Evolutionary conservation across 805 yeast genomes (phyloP), one percentile per base, ranked within the genome.

Genomic region (Danielia reshetovae): DNA sequence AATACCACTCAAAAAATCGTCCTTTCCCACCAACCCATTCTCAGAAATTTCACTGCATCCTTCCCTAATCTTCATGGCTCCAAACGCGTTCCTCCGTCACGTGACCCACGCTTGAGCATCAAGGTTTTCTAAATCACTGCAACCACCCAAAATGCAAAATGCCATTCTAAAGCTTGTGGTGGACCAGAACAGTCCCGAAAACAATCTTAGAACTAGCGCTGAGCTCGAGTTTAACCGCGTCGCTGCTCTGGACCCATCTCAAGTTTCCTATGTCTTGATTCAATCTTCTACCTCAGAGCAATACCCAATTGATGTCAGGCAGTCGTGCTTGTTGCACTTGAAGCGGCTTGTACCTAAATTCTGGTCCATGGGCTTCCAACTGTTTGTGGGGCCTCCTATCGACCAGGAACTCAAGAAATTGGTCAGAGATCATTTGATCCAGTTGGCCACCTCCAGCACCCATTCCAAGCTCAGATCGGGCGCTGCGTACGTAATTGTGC

Each of bases 301-400:
- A 4, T 3, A 49, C 1, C 56, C 64, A 0, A 32, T 69, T 2
- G 55, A 70, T 4, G 38, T 68, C 0, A 65, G 83, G 46, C 95
- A 83, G 54, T 68, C 83, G 27, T 72, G 83, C 11, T 56, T 88
- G 25, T 60, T 86, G 22, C 79, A 83, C 41, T 55, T 85, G 45
- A 81, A 84, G 49, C 68, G 83, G 35, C 55, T 81, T 12, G 81
- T 85, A 1, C 83, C 88, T 0, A 62, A 69, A 46, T 77, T 74
- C 49, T 89, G 97, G 97, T 77, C 88, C 11, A 75, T 88, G 6
- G 95, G 85, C 0, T 87, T 88, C 55, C 79, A 74, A 35, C 79
- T 85, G 11, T 89, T 75, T 54, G 56, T 64, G 12, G 94, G 94
- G 0, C 79, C 80, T 0, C 78, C 85, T 0, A 56, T 86, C 9